Percentiles rank a stretch among this genome's conserved stretches.
Conservation (phyloP, 2,329 filamentous ascomycete species). For the Zasmidium citrigriseum region DNA sequence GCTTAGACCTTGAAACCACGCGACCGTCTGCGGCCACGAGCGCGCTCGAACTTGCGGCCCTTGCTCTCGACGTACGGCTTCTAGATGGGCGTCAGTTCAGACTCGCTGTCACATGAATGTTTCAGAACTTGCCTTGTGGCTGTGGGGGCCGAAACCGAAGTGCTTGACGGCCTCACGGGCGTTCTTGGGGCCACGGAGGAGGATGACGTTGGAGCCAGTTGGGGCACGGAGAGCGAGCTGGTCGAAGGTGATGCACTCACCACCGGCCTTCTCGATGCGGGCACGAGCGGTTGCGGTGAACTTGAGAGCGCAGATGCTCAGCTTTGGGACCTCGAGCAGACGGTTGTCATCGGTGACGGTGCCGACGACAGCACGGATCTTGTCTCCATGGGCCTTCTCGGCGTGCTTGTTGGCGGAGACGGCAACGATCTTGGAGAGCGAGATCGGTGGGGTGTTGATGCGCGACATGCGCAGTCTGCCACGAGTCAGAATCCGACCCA, state of each 20-base stretch:
- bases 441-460: constrained; percentile 85
- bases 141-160: constrained; percentile 98
- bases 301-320: constrained; percentile 88
- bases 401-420: constrained; percentile 55
- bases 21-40: constrained; percentile 97
- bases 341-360: constrained; percentile 99
- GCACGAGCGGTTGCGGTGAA: constrained; percentile 96
- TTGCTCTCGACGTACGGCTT: constrained; percentile 98
- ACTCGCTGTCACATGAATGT: neutral
- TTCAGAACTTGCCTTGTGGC: constrained; percentile 74
- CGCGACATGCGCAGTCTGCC: constrained; percentile 92
- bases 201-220: constrained; percentile 94
- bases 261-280: constrained; percentile 88
- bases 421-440: constrained; percentile 83
- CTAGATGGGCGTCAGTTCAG: constrained; percentile 49
- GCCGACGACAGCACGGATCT: constrained; percentile 92
- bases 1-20: constrained; percentile 99
- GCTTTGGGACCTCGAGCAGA: constrained; percentile 84
- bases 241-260: constrained; percentile 93
- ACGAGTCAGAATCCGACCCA: constrained; percentile 8
- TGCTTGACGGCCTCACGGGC: constrained; percentile 97
- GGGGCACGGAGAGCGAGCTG: constrained; percentile 94
- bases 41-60: constrained; percentile 99
- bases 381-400: constrained; percentile 61
- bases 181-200: constrained; percentile 98